Base-by-base conservation (phyloP, 352 stramenopile species). In the Globisporangium abappressorium region DNA sequence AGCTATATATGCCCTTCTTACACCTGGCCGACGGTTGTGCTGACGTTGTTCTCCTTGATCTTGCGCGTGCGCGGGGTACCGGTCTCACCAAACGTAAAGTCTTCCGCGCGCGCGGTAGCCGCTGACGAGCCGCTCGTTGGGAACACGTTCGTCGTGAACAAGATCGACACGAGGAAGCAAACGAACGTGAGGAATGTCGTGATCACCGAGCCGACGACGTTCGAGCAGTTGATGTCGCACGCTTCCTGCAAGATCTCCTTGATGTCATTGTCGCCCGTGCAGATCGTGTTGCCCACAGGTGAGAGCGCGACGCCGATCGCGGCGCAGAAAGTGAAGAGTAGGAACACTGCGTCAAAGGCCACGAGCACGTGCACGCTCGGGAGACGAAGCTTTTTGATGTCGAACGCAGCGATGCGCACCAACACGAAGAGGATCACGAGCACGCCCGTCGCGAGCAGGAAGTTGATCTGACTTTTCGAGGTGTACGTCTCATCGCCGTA, bases 221-320 rank as follows among this genome's bases (percentile, higher is more conserved):
- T 81, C 22, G 74, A 77, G 72, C 83, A 91, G 67, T 76, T 76
- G 72, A 91, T 84, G n/a, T 81, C 75, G 65, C 83, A 91, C 28
- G 82, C 78, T 62, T 91, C 78, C 62, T 91, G 64, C 54, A 91
- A 67, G 38, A 87, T 62, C 18, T 57, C 71, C 74, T 80, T 66
- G 46, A 85, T 71, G 56, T 84, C 80, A 49, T 77, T 74, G 24
- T 73, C 69, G 49, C 75, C 79, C 3, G 82, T 83, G 78, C 83
- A 91, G 12, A 90, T 75, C 1, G 83, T 74, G 43, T 77, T 81
- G 2, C 75, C 83, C 0, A 87, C 74, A 2, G 83, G 81, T 38
- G 81, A 81, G 30, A 85, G 70, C 15, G 83, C 76, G 5, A 85
- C 80, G 2, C 78, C 75, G 38, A 91, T 76, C 1, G 83, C 83